Conservation (phyloP, 176 grass and related monocot species). For the Chloris gayana region DNA sequence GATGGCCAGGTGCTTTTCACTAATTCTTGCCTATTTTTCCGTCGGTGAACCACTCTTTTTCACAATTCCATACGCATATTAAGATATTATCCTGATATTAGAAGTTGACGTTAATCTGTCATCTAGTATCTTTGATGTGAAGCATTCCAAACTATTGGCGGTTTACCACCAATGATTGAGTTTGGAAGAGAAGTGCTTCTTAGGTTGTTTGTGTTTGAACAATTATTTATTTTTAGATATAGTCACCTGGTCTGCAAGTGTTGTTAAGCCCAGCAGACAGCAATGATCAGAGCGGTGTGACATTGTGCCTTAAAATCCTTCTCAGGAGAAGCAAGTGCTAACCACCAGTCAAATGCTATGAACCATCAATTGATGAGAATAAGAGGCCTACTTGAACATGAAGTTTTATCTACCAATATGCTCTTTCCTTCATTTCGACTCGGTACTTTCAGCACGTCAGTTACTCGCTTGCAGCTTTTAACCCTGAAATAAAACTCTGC, state of each 20-base stretch:
- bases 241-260: constrained; percentile 16
- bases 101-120: constrained; percentile 23
- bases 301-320: constrained; percentile 25
- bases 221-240: constrained; percentile 9
- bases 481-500: not conserved
- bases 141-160: constrained; percentile 1
- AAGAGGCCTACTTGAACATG: not conserved
- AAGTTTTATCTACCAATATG: not conserved
- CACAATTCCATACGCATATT: not conserved
- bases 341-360: constrained; percentile 42
- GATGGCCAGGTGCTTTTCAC: constrained; percentile 67
- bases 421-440: not conserved
- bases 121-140: not conserved
- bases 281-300: constrained; percentile 41
- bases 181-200: constrained; percentile 17
- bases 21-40: not conserved
- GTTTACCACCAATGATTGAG: constrained; percentile 19
- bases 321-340: constrained; percentile 37
- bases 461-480: not conserved
- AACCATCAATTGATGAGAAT: constrained; percentile 12
- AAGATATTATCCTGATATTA: not conserved
- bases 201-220: constrained; percentile 11
- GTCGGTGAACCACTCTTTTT: not conserved
- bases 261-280: constrained; percentile 23
- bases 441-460: not conserved